Conservation (phyloP, 345 rosid genomes). For the Acer negundo region DNA sequence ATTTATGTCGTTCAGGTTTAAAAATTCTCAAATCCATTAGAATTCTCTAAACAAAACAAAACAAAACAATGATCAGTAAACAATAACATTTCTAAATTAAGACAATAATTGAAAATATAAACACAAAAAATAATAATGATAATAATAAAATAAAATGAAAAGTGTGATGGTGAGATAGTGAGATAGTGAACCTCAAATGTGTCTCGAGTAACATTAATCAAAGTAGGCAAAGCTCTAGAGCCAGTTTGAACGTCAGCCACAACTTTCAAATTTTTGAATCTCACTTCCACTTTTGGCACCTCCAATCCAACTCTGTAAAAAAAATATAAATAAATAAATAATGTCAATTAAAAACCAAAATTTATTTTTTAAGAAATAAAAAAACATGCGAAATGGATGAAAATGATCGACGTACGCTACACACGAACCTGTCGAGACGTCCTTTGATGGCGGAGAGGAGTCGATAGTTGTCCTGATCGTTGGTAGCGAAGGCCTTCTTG, state of each 20-base stretch:
- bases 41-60: slow-evolving; percentile 38
- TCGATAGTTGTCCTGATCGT: slow-evolving; percentile 68
- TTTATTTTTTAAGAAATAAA: neutral
- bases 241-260: slow-evolving; percentile 66
- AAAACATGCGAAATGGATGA: too few relatives aligned
- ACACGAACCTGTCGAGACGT: slow-evolving; percentile 63
- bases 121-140: neutral
- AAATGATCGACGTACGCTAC: neutral
- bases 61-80: neutral
- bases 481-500: slow-evolving; percentile 78
- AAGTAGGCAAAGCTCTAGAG: slow-evolving; percentile 84
- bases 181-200: slow-evolving; percentile 51
- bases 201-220: slow-evolving; percentile 66
- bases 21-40: slow-evolving; percentile 45
- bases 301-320: slow-evolving; percentile 68
- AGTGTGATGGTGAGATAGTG: neutral
- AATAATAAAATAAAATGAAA: neutral
- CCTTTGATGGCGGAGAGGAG: slow-evolving; percentile 76
- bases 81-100: neutral
- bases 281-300: slow-evolving; percentile 72
- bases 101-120: neutral
- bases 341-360: neutral
- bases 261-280: slow-evolving; percentile 65
- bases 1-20: slow-evolving; percentile 43
- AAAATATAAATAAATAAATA: neutral